Evolutionary conservation across 352 stramenopile genomes (phyloP), one percentile per base, ranked within the genome.

Genomic region (Elongisporangium senticosum): DNA sequence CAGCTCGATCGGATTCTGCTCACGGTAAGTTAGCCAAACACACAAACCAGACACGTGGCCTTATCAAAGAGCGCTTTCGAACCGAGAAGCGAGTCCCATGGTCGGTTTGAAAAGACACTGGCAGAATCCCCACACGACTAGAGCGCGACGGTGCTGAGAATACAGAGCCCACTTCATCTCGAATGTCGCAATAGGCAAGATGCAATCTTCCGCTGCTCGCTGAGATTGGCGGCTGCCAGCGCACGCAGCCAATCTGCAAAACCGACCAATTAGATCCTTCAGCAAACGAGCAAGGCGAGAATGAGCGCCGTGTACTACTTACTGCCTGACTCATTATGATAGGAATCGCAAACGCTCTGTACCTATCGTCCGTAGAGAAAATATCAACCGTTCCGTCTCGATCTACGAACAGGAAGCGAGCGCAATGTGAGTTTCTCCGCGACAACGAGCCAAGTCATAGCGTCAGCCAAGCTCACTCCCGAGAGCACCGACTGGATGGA

Each of bases 41-140:
- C n/a, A 4, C 51, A 21, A 39, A 33, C 4, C n/a, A n/a, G n/a
- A n/a, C n/a, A n/a, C n/a, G n/a, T 2, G 37, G 3, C 39, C 19
- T 4, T 10, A 15, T 5, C 24, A 23, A 21, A 17, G 1, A 11
- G 1, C 37, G 33, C 2, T 43, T 58, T 14, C 14, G 37, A 33
- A 51, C 53, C 53, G 37, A 58, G 37, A 58, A 51, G 53, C 11
- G 33, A 43, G 33, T 43, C 33, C 33, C 11, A 2, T 43, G 11
- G 33, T 43, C 13, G 11, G 33, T 17, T 17, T 17, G 33, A 17
- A 43, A 17, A 15, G 13, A 2, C 33, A 43, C 33, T 15, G 33
- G 33, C 11, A 43, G 17, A 43, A 43, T 43, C 8, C 33, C 33
- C 33, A 43, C 33, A 43, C 11, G 17, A 43, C 33, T 43, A 13